A percentile compares a stretch with the other conserved stretches of the same genome.
phyloP scores from a whole-genome alignment of 148 eudicot genomes.

The Silene latifolia region DNA sequence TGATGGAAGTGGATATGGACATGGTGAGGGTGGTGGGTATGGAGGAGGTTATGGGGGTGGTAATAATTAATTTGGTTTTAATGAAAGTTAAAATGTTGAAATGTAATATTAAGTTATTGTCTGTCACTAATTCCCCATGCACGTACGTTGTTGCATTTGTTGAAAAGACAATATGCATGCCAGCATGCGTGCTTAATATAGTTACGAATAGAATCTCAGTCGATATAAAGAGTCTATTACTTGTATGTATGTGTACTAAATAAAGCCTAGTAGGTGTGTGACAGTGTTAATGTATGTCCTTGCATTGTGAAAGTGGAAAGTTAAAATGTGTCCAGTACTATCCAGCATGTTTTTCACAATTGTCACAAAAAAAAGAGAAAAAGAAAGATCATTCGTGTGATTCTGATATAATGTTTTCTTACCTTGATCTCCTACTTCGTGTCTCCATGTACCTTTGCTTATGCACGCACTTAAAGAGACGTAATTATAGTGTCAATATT shows the following conservation, averaged over 20 bases:
- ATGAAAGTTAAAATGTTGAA: background rate
- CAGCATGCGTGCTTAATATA: background rate
- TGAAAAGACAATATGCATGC: background rate
- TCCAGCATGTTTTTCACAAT: too few relatives aligned
- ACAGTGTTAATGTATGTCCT: background rate
- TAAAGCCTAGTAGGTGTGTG: too few relatives aligned
- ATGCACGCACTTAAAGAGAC: too few relatives aligned
- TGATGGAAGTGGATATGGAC: constrained; percentile 23
- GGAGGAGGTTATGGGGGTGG: constrained; percentile 30
- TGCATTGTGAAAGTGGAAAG: background rate
- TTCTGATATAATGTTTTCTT: too few relatives aligned
- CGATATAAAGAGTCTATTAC: background rate
- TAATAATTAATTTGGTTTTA: background rate
- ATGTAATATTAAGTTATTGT: background rate
- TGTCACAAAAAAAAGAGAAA: too few relatives aligned
- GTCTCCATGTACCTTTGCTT: too few relatives aligned
- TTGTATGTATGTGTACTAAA: background rate
- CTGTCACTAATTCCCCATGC: background rate
- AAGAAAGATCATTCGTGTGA: too few relatives aligned
- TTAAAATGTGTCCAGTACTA: too few relatives aligned
- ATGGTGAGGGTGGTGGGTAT: constrained; percentile 26
- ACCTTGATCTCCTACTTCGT: too few relatives aligned
- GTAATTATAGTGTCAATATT: too few relatives aligned
- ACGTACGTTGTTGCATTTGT: background rate
- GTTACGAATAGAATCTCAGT: background rate